phyloP scores from a whole-genome alignment of 805 yeast species.

The Wickerhamomyces subpelliculosus region DNA sequence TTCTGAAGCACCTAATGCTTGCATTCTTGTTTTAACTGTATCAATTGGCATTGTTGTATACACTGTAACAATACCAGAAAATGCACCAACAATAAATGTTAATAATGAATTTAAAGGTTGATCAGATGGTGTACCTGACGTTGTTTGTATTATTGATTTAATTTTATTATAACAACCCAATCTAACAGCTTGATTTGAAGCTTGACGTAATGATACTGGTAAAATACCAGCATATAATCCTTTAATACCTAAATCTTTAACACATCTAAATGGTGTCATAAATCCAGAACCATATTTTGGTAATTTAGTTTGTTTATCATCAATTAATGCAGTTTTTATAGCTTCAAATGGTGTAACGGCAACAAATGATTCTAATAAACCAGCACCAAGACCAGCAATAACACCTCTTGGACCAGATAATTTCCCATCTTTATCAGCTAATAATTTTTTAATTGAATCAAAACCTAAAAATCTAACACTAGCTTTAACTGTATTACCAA shows the following conservation, averaged over 20 bases:
- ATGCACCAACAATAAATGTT: constrained; percentile 85
- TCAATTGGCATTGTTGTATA: constrained; percentile 94
- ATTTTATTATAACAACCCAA: constrained; percentile 88
- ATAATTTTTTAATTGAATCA: constrained; percentile 71
- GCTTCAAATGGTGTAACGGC: constrained; percentile 98
- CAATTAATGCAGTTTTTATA: constrained; percentile 91
- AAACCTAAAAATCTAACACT: constrained; percentile 92
- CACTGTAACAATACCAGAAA: constrained; percentile 85
- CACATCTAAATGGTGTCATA: constrained; percentile 54
- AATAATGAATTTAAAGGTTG: constrained; percentile 71
- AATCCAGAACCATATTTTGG: constrained; percentile 69
- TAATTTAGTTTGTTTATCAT: constrained; percentile 70
- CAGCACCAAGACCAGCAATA: constrained; percentile 96
- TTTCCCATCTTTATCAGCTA: constrained; percentile 81
- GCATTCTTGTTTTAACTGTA: constrained; percentile 96
- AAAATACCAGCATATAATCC: constrained; percentile 86
- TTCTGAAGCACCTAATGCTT: constrained; percentile 72
- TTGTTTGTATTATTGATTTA: constrained; percentile 69
- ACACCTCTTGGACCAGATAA: constrained; percentile 88
- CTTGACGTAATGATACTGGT: constrained; percentile 94
- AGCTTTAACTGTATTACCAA: constrained; percentile 94
- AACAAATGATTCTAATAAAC: constrained; percentile 80
- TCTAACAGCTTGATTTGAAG: constrained; percentile 91
- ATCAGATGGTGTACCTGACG: constrained; percentile 56
- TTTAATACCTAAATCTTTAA: constrained; percentile 70